Base-by-base conservation (phyloP, 495 filamentous ascomycete species). In the Talaromyces ruber region DNA sequence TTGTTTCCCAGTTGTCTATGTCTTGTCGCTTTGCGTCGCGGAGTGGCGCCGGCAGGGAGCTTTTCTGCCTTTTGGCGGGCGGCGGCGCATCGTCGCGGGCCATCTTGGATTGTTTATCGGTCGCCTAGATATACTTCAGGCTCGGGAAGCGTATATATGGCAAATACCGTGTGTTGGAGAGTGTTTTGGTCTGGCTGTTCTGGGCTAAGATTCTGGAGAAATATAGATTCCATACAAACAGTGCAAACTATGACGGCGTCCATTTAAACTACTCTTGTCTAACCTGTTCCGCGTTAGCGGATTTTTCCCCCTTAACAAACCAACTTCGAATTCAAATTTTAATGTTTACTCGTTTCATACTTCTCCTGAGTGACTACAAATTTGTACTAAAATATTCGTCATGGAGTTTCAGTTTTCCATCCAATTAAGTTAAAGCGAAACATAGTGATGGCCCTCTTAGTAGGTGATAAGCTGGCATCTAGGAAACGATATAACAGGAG, bases 1-100 rank as follows among this genome's bases (percentile, higher is more conserved):
- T 98, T 16, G 92, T 93, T 71, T 98, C 94, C 94, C 94, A 98
- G 28, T 91, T 92, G 79, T 98, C 94, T 25, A 89, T 88, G 70
- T 97, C 94, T 70, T 92, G 93, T 74, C 96, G 91, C 72, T 88
- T 93, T 71, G 76, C 77, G 61, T 80, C 74, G 66, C 75, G 76
- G n/a, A 79, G 66, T 18, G 69, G 67, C 52, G 68, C 62, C 39
- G 75, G 75, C 5, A 78, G 71, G 60, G 71, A 70, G 65, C 70
- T 74, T 64, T 78, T 79, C 61, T 68, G 77, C 69, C 75, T 66
- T 65, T 79, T 79, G 64, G 76, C 72, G 22, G 77, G 75, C 45
- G 76, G 77, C 8, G 68, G 68, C 63, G 67, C 68, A 24, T 75
- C 76, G 61, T 73, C 63, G 53, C 73, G 65, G 61, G 74, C 71